Evolutionary conservation across 208 protist genomes (phyloP).

Genomic region (Trypanosoma lewisi): DNA sequence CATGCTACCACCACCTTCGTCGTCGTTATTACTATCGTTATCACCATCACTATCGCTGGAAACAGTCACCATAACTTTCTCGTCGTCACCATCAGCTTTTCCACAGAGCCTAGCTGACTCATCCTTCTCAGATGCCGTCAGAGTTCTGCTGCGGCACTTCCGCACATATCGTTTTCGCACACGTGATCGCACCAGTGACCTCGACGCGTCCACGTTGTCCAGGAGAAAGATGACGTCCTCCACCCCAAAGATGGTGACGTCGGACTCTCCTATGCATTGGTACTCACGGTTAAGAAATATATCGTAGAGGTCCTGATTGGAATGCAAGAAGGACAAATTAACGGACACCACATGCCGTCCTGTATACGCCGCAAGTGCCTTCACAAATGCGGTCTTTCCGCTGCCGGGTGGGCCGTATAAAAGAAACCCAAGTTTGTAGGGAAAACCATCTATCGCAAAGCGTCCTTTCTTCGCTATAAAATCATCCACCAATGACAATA

Average conservation of each 20-base stretch:
- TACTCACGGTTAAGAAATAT: conserved; percentile 74
- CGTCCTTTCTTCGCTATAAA: conserved; percentile 71
- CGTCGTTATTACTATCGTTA: neutral
- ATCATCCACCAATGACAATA: conserved; percentile 77
- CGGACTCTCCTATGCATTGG: conserved; percentile 50
- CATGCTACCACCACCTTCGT: neutral
- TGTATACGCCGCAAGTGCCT: conserved; percentile 99
- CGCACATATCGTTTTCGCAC: conserved; percentile 26
- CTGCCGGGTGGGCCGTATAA: conserved; percentile 97
- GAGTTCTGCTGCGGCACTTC: conserved; percentile 24
- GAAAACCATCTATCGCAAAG: conserved; percentile 83
- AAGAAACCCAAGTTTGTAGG: conserved; percentile 96
- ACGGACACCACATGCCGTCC: conserved; percentile 87
- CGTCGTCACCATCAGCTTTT: neutral
- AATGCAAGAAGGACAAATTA: conserved; percentile 61
- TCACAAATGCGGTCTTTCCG: conserved; percentile 98
- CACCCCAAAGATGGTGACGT: conserved; percentile 38
- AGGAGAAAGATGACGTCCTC: conserved; percentile 88
- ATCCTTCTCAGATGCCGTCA: conserved; percentile 29
- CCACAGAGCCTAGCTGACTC: neutral
- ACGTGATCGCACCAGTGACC: conserved; percentile 68
- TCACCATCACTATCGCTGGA: too few species aligned
- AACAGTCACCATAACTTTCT: neutral
- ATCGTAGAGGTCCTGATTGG: conserved; percentile 90
- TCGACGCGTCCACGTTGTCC: conserved; percentile 77